Evolutionary conservation across 805 yeast species (phyloP).

Genomic region (Nakazawaea laoshanensis): DNA sequence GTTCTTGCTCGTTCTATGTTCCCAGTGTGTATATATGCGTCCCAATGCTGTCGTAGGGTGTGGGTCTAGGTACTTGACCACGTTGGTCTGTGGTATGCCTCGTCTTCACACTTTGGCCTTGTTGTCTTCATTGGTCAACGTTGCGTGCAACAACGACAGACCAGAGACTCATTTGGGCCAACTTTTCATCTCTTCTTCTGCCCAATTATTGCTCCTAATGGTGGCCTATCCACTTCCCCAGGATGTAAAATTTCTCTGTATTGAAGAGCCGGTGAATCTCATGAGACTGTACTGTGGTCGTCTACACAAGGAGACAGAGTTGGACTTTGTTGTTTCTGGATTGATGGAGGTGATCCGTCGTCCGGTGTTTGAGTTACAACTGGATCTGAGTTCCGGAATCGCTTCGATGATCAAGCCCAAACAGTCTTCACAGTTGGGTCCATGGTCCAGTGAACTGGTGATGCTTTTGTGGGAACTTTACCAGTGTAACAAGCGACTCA

Average conservation of each 20-base stretch:
- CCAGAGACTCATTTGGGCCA: conserved; percentile 32
- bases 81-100: conserved; percentile 41
- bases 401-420: conserved; percentile 19
- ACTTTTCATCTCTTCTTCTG: conserved; percentile 41
- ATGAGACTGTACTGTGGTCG: conserved; percentile 44
- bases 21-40: conserved; percentile 48
- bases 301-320: conserved; percentile 46
- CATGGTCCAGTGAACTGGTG: conserved; percentile 51
- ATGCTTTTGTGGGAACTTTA: conserved; percentile 68
- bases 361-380: conserved; percentile 31
- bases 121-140: conserved; percentile 65
- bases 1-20: conserved; percentile 50
- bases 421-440: conserved; percentile 16
- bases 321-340: conserved; percentile 38
- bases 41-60: conserved; percentile 30
- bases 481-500: conserved; percentile 61
- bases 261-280: conserved; percentile 33
- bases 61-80: conserved; percentile 58
- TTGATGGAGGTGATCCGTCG: conserved; percentile 37
- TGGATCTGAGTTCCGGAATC: too few species aligned
- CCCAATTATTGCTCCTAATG: conserved; percentile 56
- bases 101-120: conserved; percentile 38
- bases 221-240: conserved; percentile 57
- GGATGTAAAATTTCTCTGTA: conserved; percentile 26
- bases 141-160: conserved; percentile 42